Evolutionary conservation across 768 basidiomycete species (phyloP), one percentile per base, ranked within the genome.

Genomic region (Sistotremastrum niveocremeum): DNA sequence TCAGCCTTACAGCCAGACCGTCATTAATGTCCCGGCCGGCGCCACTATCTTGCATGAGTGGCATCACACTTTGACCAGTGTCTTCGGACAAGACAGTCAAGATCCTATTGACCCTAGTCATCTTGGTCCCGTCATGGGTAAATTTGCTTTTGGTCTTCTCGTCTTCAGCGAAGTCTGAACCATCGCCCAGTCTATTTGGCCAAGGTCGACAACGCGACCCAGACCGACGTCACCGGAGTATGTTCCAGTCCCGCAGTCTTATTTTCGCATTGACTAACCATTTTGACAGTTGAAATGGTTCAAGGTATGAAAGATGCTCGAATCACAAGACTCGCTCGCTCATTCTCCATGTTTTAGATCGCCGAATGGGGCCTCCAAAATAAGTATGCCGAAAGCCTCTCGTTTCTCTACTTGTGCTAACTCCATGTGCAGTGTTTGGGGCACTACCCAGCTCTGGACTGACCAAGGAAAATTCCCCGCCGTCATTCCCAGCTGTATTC

Each of bases 301-400:
- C 59, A 60, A 60, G 53, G 56, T 58, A 38, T 54, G 45, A 49
- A 58, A 51, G 58, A 56, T 42, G 46, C 49, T n/a, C 38, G 51
- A 32, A 31, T 31, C 31, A 30, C 45, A 20, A 20, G 20, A 20
- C 20, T 20, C 20, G 20, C 20, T 20, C 20, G 20, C 20, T 20
- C 20, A 20, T 20, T 20, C 20, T 20, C 20, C 20, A 20, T 20
- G 20, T 20, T 20, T 20, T 20, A 20, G 20, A 20, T 20, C 20
- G 20, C 20, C 20, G 20, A 20, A 20, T 20, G 20, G 20, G 20
- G 20, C 20, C 20, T 20, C 20, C 20, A 20, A 20, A 20, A 20
- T 20, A 20, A 20, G 20, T 20, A 20, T 20, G 20, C 20, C 20
- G 20, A 20, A 20, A 20, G 20, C 20, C 20, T 20, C 20, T 20